Evolutionary conservation across 2,329 filamentous ascomycete genomes (phyloP), one percentile per base, ranked within the genome.

Genomic region (Tolypocladium pustulatum): DNA sequence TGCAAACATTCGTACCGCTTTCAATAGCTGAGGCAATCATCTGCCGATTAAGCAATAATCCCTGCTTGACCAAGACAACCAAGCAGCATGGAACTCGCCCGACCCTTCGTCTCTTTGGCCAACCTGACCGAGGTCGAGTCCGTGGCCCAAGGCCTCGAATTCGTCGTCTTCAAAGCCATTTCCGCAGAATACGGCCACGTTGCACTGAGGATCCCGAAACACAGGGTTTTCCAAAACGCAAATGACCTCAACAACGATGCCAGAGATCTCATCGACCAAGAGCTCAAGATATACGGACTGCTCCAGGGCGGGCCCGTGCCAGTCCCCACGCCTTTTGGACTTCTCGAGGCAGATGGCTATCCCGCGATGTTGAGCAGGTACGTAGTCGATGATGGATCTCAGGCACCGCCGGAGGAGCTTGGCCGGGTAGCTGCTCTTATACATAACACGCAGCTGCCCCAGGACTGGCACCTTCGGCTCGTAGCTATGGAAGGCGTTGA

Each of bases 341-440:
- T 54, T n/a, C 56, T 63, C 41, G 61, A 61, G 54, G 43, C 57
- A 1, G 56, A 59, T 36, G 58, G 57, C 41, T 57, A 60, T 37
- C 60, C 62, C 4, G 62, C 61, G 37, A 64, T 64, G 61, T 40
- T 64, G 30, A 60, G 58, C 55, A 59, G 60, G 49, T 64, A 57
- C 30, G 41, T 63, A 22, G 49, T 55, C 27, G 58, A 55, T 36
- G 60, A 61, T 43, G 57, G 46, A 20, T 55, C 58, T 3, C 12
- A 56, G 6, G 59, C 46, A 13, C 40, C 46, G 17, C 40, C 51
- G 17, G 56, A 46, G 10, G 61, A 60, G 12, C 41, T 60, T 13
- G 62, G 62, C 27, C 56, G 62, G 27, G 30, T 64, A 17, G 55
- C 54, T 1, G 62, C 62, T 30, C 56, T 62, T 5, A 60, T 60